Evolutionary conservation across 371 early-diverging fungal genomes (phyloP), one percentile per base, ranked within the genome.

Genomic region (Apophysomyces variabilis): DNA sequence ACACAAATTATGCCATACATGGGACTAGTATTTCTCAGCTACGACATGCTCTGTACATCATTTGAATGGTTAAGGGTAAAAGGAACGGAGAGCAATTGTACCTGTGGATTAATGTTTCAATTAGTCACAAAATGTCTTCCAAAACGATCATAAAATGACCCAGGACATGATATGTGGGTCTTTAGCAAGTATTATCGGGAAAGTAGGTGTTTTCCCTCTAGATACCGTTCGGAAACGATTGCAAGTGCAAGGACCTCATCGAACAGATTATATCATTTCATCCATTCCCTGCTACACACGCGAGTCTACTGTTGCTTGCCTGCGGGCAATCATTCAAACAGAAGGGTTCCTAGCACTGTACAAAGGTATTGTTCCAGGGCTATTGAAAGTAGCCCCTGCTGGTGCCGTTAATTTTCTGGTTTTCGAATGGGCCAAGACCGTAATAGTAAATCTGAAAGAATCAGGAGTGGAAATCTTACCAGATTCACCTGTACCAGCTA

Each of bases 1-100:
- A 72, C 92, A 32, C 95, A 96, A 73, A 94, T 98, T 32, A 86
- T 95, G 77, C 98, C 98, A 1, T 94, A 95, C 64, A 97, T 96
- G 95, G 96, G 97, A 5, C 68, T 92, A 1, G 79, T 90, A 64
- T 95, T 95, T 78, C 81, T 87, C 35, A 87, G 85, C 56, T 93
- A 93, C 73, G 92, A 93, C 50, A 54, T 70, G 2, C 72, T 88
- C 65, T 87, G 86, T 5, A 73, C 80, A 16, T 47, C 72, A 1
- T 79, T 80, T 14, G 66, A 75, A 16, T 74, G 76, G 66, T 38
- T 79, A 32, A 71, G 77, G 36, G 83, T 83, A 72, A 45, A 18
- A n/a, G 16, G 1, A 45, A 50, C n/a, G 4, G 21, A 18, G 7
- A 50, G 11, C 35, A 50, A 21, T 50, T 50, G n/a, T 26, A 50